Evolutionary conservation across 75 land plant genomes (phyloP), one percentile per base, ranked within the genome.

Genomic region (Cunninghamia lanceolata): DNA sequence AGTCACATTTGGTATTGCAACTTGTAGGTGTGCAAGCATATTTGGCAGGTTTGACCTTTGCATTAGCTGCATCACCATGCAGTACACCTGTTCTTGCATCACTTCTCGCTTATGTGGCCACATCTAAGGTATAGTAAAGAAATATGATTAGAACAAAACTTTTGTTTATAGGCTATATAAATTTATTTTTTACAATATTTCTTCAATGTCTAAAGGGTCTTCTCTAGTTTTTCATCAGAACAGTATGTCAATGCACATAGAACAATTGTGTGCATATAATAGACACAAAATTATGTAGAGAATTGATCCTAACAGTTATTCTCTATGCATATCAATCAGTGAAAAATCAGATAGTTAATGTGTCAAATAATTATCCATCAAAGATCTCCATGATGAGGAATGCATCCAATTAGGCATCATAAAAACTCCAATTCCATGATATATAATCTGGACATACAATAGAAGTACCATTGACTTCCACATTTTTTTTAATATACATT

Each of bases 61-160:
- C 99, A 32, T 90, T 98, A 54, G 99, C 99, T 84, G 99, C 99
- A 9, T 98, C 99, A 34, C 99, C 99, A 83, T 98, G 99, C 91
- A 98, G 99, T 84, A 98, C 99, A 39, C 99, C 99, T 81, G 99
- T 98, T 36, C 95, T 98, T 52, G 99, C 99, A 79, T 91, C 96
- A 68, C 86, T 98, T 34, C 97, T 98, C 35, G 99, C 95, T 83
- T 98, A 94, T 89, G 99, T 98, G n/a, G 99, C 99, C 45, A 52
- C 99, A 75, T 92, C 99, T 54, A 98, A 91, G 98, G 99, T 95
- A 89, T 40, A 68, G 71, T 28, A 4, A 17, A n/a, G 19, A 21
- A 42, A 32, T 34, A 54, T 40, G 34, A 46, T 21, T 56, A 54
- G 30, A 9, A 13, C 13, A 71, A 32, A 81, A 1, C 21, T 21